These are phyloP conservation scores for Paraurostyla sp. DNA, from an alignment of 73 alveolate species.

Conservation along the genomic window DNA sequence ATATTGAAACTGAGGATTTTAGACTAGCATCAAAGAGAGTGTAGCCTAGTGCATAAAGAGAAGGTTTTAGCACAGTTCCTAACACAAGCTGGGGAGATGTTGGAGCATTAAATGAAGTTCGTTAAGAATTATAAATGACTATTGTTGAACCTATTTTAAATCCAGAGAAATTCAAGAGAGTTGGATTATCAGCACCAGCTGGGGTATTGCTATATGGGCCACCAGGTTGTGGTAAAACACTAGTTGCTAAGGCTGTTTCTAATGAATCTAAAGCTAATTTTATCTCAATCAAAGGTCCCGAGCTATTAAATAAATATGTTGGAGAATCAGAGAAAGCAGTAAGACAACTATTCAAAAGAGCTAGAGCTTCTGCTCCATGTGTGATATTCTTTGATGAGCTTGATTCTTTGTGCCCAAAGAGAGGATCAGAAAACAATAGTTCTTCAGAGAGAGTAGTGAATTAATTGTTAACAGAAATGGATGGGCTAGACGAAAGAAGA, in stretches of 20 bases:
- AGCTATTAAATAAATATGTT: conserved; percentile 98
- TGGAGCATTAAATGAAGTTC: conserved; percentile 94
- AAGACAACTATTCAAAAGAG: conserved; percentile 95
- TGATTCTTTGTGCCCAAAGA: conserved; percentile 98
- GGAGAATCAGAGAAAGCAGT: conserved; percentile 99
- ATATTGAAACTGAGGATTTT: conserved; percentile 91
- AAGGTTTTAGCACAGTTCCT: conserved; percentile 99
- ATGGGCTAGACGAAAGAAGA: conserved; percentile 98
- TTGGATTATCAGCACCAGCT: conserved; percentile 95
- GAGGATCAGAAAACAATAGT: conserved; percentile 91
- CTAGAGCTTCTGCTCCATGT: conserved; percentile 99
- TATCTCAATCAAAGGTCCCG: conserved; percentile 99
- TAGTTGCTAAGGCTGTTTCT: conserved; percentile 99
- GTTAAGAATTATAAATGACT: conserved; percentile 89
- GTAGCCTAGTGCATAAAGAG: conserved; percentile 99
- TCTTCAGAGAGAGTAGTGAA: conserved; percentile 98
- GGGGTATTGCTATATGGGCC: conserved; percentile 99
- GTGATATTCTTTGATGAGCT: conserved; percentile 99
- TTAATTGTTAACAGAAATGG: conserved; percentile 99
- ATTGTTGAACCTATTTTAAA: conserved; percentile 93
- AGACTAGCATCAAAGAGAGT: conserved; percentile 89
- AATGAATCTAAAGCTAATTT: conserved; percentile 99
- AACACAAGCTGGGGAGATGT: conserved; percentile 99
- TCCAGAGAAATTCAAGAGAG: conserved; percentile 91
- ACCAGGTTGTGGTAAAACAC: conserved; percentile 99